Base-by-base conservation (phyloP, 2,329 filamentous ascomycete species). In the Tothia fuscella region DNA sequence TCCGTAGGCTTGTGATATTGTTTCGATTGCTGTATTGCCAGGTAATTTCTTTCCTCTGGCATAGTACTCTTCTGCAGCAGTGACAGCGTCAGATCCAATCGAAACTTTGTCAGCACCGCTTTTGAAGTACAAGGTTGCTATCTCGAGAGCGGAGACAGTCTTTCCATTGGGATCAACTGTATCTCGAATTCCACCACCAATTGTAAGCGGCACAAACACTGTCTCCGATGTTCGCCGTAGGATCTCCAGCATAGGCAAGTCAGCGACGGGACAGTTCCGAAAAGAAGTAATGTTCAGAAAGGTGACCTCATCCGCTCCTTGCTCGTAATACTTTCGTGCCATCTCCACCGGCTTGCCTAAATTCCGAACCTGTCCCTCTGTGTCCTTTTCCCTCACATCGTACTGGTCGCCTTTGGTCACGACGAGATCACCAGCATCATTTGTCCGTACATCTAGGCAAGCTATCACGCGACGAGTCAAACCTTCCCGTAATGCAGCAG, bases 371-470 rank as follows among this genome's bases (percentile, higher is more conserved):
- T 74, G 60, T 16, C 73, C 68, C 19, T 69, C 68, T 12, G 65
- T 69, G 17, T 69, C 68, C 63, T 95, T 95, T 56, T 96, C 91
- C 24, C 91, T 83, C 5, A 98, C 91, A 55, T 98, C 91, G 65
- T 98, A 98, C 61, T 96, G 89, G 63, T 98, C 91, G 44, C 91
- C 91, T 63, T 98, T 98, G 12, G 91, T 98, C 28, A 98, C 91
- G 0, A 98, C 91, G 7, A 98, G 71, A 61, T 98, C 91, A 25
- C 91, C 91, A 46, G 82, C 71, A 59, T 98, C 91, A 60, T 98
- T 98, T 41, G 88, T 77, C 32, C 91, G 82, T 38, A 98, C 91
- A 57, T 98, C 91, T 21, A 98, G 77, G 57, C 91, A 98, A 21
- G 91, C 91, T 56, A 98, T 96, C 38, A 98, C 78, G 49, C 91